Conservation (phyloP, 108 stramenopile species). For the Skeletonema potamos region DNA sequence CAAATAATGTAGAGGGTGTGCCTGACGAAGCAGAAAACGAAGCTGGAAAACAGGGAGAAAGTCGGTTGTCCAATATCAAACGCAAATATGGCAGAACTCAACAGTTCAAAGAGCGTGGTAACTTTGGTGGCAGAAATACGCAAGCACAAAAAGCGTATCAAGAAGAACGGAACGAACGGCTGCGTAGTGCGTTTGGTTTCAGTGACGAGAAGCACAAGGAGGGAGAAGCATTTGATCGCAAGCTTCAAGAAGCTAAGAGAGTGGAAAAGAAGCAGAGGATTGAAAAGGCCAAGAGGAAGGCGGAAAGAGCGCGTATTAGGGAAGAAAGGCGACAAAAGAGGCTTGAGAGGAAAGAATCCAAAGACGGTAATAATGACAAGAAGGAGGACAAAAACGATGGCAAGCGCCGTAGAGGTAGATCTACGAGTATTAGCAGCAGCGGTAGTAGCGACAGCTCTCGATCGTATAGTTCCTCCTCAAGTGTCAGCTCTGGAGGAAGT, state of each 20-base stretch:
- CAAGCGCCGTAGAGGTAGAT: conserved; percentile 25
- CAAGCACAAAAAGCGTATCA: conserved; percentile 29
- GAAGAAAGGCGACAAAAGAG: conserved; percentile 26
- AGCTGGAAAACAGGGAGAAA: neutral
- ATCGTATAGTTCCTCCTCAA: conserved; percentile 36
- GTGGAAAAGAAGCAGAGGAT: conserved; percentile 49
- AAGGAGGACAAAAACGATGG: conserved; percentile 6
- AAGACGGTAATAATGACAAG: conserved; percentile 19
- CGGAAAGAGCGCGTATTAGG: conserved; percentile 44
- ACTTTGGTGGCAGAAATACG: conserved; percentile 31
- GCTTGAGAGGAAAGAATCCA: conserved; percentile 26
- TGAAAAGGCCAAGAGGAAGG: conserved; percentile 50
- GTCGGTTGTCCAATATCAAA: conserved; percentile 5
- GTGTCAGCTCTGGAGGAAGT: conserved; percentile 13
- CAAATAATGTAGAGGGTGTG: conserved; percentile 2
- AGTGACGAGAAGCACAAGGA: conserved; percentile 58
- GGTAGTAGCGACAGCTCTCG: conserved; percentile 26
- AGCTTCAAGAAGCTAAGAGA: conserved; percentile 66
- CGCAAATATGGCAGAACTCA: neutral
- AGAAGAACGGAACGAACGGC: conserved; percentile 55
- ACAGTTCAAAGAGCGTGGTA: conserved; percentile 3
- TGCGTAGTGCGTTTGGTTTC: conserved; percentile 72
- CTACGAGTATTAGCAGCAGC: conserved; percentile 22
- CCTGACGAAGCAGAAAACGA: neutral
- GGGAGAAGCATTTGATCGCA: conserved; percentile 82